Conservation (phyloP, 495 filamentous ascomycete species). For the Aspergillus bridgeri region DNA sequence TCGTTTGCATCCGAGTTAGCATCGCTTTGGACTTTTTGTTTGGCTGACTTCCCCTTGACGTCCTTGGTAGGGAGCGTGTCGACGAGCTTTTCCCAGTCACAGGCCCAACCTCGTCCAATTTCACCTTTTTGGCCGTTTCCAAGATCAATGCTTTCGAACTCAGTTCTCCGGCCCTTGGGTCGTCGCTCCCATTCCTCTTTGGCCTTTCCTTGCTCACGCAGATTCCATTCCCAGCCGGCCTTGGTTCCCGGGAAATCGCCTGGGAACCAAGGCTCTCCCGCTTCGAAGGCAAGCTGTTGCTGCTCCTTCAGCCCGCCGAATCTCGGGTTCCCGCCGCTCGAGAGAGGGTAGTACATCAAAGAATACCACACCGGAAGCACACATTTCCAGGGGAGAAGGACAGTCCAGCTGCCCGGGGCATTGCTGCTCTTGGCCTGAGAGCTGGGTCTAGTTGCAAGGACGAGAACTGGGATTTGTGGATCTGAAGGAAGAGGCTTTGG, state of each 20-base stretch:
- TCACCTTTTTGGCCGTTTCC: constrained; percentile 77
- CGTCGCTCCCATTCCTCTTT: constrained; percentile 69
- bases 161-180: constrained; percentile 76
- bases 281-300: constrained; percentile 79
- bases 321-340: constrained; percentile 70
- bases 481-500: constrained; percentile 63
- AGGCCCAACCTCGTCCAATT: constrained; percentile 77
- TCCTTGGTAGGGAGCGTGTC: constrained; percentile 3
- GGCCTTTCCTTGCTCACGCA: constrained; percentile 57
- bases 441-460: constrained; percentile 56
- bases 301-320: constrained; percentile 81
- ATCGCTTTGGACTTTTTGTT: constrained; percentile 17
- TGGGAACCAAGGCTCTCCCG: constrained; percentile 79
- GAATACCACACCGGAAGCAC: constrained; percentile 82
- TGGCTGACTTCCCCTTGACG: constrained; percentile 11
- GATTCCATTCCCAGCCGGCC: constrained; percentile 76
- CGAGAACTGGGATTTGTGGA: constrained; percentile 75
- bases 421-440: constrained; percentile 32
- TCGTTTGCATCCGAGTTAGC: neutral
- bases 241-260: constrained; percentile 80
- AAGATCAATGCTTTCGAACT: constrained; percentile 73
- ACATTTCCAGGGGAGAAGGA: constrained; percentile 91
- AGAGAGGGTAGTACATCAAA: constrained; percentile 80
- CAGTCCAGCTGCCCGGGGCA: constrained; percentile 73
- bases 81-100: constrained; percentile 77